Conservation (phyloP, 225 moss, liverwort and hornwort species). For the Pleurozium schreberi region DNA sequence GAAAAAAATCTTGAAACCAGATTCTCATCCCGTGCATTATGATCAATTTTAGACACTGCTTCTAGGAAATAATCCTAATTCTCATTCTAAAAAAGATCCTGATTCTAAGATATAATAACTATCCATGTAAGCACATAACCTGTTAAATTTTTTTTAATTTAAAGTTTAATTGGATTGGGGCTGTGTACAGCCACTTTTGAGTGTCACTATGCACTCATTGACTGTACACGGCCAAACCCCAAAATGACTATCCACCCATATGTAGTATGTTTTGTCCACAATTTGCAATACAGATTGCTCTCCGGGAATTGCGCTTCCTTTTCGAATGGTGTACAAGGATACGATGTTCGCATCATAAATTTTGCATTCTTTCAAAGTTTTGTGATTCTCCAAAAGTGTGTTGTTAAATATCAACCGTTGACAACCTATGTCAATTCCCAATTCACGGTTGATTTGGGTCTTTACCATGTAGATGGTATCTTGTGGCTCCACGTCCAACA, state of each 20-base stretch:
- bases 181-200: too few relatives aligned
- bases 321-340: neutral
- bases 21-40: neutral
- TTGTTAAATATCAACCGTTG: neutral
- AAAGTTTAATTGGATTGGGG: too few relatives aligned
- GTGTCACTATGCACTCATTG: too few relatives aligned
- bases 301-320: fast-evolving
- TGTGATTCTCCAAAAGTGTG: fast-evolving
- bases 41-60: neutral
- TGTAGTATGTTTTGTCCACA: fast-evolving
- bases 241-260: neutral
- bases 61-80: too few relatives aligned
- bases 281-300: neutral
- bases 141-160: too few relatives aligned
- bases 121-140: neutral
- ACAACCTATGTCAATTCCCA: too few relatives aligned
- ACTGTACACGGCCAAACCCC: too few relatives aligned
- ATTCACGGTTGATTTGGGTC: neutral
- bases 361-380: neutral
- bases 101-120: neutral
- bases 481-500: neutral
- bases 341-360: fast-evolving
- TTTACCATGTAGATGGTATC: neutral
- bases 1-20: neutral
- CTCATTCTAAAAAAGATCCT: too few relatives aligned